Evolutionary conservation across 164 flowering plant genomes (phyloP), one percentile per base, ranked within the genome.

Genomic region (Echeveria elegans): DNA sequence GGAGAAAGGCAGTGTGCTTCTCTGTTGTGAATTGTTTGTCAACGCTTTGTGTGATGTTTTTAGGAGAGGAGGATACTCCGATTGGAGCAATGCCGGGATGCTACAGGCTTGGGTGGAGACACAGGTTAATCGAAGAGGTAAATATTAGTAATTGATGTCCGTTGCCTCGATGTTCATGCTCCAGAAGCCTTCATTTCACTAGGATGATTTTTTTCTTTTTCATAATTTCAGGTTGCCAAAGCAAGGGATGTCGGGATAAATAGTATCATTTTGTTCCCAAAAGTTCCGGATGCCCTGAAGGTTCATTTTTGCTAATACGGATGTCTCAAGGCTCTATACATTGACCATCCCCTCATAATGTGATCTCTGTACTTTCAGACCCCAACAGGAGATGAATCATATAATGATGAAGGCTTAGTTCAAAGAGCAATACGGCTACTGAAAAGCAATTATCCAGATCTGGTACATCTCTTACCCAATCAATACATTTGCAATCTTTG

Each of bases 31-130:
- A 19, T 24, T 56, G 43, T 71, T 59, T 52, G 12, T 23, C 23
- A 66, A 72, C 71, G 6, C 41, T 70, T 60, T 71, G 6, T 30
- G 48, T 63, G 18, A 40, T 58, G 70, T 83, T 70, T 86, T 7
- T 12, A 91, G 96, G 97, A 63, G 89, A 88, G 75, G 97, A 89
- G 74, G 97, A 95, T 71, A 79, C 96, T 4, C 99, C 99, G 28
- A 95, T 95, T 78, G 97, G 96, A 73, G 99, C 99, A 56, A 95
- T 92, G 99, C 99, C 99, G 56, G 97, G 99, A 64, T 92, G 99
- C 67, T 95, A 86, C 73, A 87, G 99, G 80, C 92, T 91, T 59
- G 99, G 99, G 28, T 91, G 99, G 99, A 85, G 96, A 75, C 97
- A 92, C 77, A 97, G 99, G 48, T 89, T 92, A 72, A 63, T 95